Base-by-base conservation (phyloP, 495 filamentous ascomycete species). In the Aspergillus baeticus region DNA sequence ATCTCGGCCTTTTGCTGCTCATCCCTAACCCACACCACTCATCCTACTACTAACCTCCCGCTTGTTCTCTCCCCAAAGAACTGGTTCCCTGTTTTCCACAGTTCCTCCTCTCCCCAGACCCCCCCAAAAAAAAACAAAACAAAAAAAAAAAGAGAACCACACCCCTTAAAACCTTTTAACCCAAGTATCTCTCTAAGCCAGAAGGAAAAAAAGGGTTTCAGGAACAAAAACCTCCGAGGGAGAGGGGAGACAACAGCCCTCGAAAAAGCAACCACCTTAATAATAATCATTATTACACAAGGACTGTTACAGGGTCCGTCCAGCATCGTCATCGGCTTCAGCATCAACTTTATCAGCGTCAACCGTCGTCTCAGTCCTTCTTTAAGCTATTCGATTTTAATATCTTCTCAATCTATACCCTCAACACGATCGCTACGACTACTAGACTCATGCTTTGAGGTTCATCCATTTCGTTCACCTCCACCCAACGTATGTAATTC, bases 401-500 rank as follows among this genome's bases (percentile, higher is more conserved):
- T 50, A 3, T 4, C 26, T 29, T 29, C 47, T 36, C 34, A 33
- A 26, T n/a, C 10, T 38, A 50, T 38, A 37, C 44, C 23, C 55
- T 62, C 55, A 56, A 54, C 62, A 56, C 63, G 49, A 42, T 63
- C 59, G 58, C 61, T 54, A 63, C 55, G 58, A 61, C 48, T 56
- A 48, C 41, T 61, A 48, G 63, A 65, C 67, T 38, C 69, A 73
- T 73, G 72, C 67, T 71, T 56, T 73, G 72, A 75, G 70, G 65
- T 61, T 67, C 65, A 60, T 33, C 67, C 62, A 57, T 67, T 65
- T 66, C 57, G 59, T 70, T 62, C 65, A 68, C 65, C 46, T 73
- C 69, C 67, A 71, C 71, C 69, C 65, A 70, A 69, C 67, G 72
- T 75, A 75, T 60, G 70, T 73, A 58, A 56, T 38, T 26, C 42